Percentiles rank a stretch among this genome's conserved stretches.
These are phyloP conservation scores for Globisporangium cystogenes DNA, from an alignment of 352 stramenopile species.

Conservation along the genomic window DNA sequence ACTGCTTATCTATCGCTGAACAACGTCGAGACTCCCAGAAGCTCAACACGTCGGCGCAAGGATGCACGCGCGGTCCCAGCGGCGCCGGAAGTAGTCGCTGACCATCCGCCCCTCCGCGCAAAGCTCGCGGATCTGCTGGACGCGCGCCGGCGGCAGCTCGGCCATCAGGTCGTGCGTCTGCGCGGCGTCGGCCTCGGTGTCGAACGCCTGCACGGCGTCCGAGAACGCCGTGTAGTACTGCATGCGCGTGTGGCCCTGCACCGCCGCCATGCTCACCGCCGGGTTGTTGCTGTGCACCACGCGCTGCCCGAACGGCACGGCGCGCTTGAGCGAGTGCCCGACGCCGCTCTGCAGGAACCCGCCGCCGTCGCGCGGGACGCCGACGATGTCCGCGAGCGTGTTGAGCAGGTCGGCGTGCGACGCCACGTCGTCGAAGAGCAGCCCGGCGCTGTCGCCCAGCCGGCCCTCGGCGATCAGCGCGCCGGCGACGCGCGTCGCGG, in stretches of 20 bases:
- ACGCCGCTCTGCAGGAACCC: conserved; percentile 54
- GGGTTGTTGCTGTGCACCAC: conserved; percentile 55
- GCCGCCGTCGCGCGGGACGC: conserved; percentile 21
- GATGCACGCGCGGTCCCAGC: conserved; percentile 16
- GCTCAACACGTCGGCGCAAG: conserved; percentile 9
- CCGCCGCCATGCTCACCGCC: conserved; percentile 36
- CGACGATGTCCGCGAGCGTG: conserved; percentile 63
- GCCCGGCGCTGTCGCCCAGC: conserved; percentile 25
- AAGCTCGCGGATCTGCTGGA: conserved; percentile 10
- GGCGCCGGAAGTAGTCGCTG: conserved; percentile 14
- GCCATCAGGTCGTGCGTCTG: conserved; percentile 39
- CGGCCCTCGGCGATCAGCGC: conserved; percentile 55
- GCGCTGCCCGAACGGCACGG: conserved; percentile 18
- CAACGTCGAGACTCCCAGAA: no score
- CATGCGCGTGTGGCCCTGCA: conserved; percentile 47
- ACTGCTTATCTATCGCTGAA: neutral
- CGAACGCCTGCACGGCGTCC: conserved; percentile 41
- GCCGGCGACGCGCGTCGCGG: conserved; percentile 32
- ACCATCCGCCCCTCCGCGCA: conserved; percentile 12
- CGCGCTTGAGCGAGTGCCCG: conserved; percentile 53
- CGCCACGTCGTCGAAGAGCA: conserved; percentile 33
- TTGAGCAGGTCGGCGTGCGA: conserved; percentile 61
- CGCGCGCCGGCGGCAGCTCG: conserved; percentile 1
- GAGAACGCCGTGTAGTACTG: conserved; percentile 48
- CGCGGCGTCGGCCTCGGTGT: conserved; percentile 35